Evolutionary conservation across 768 basidiomycete genomes (phyloP).

Genomic region (Kwoniella dendrophila): DNA sequence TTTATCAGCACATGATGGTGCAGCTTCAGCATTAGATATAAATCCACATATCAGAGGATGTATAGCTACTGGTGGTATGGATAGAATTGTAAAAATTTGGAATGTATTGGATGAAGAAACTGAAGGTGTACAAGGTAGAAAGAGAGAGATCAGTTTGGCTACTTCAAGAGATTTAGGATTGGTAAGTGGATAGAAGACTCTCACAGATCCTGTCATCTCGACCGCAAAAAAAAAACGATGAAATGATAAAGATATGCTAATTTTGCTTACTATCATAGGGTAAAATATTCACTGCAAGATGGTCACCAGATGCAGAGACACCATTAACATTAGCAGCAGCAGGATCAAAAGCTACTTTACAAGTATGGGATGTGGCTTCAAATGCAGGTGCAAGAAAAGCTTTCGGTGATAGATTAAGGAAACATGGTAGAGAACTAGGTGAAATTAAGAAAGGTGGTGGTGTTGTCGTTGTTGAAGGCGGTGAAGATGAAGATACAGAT

Average conservation of each 20-base stretch:
- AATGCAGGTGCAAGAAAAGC: slow-evolving; percentile 80
- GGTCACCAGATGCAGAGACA: slow-evolving; percentile 80
- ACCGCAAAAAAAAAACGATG: not conserved
- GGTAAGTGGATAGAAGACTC: slow-evolving; percentile 64
- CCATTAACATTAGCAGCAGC: slow-evolving; percentile 90
- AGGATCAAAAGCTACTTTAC: slow-evolving; percentile 89
- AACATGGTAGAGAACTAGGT: slow-evolving; percentile 67
- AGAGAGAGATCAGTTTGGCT: slow-evolving; percentile 46
- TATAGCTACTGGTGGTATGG: slow-evolving; percentile 88
- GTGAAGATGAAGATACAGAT: slow-evolving; percentile 22
- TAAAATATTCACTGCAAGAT: slow-evolving; percentile 88
- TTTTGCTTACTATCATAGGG: slow-evolving; percentile 75
- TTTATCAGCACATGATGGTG: slow-evolving; percentile 88
- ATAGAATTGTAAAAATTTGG: slow-evolving; percentile 92
- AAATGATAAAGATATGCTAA: not conserved
- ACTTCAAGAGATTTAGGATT: slow-evolving; percentile 76
- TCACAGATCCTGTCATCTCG: not conserved
- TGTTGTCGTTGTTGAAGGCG: slow-evolving; percentile 60
- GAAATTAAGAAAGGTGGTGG: slow-evolving; percentile 55
- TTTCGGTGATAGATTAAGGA: slow-evolving; percentile 74
- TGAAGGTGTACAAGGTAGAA: slow-evolving; percentile 44
- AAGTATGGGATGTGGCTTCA: slow-evolving; percentile 91
- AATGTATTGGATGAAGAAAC: slow-evolving; percentile 68
- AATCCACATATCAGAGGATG: slow-evolving; percentile 88
- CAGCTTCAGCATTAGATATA: slow-evolving; percentile 83